A percentile compares a stretch with the other conserved stretches of the same genome.
Conservation (phyloP, 208 protist species). For the Leishmania martiniquensis region DNA sequence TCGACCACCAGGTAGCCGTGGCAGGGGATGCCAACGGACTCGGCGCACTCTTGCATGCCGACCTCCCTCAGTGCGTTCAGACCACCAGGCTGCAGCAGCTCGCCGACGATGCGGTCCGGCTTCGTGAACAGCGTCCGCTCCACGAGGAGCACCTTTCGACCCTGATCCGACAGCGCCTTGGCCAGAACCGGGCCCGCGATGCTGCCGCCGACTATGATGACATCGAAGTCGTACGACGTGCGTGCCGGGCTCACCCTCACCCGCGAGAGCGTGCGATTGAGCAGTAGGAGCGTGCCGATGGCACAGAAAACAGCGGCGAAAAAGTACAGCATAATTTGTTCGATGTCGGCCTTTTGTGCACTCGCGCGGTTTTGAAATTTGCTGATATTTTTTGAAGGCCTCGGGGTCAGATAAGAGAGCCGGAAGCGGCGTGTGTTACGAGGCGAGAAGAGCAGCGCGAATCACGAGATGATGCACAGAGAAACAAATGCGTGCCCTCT, state of each 20-base stretch:
- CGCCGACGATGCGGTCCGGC: slow-evolving; percentile 95
- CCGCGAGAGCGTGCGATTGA: slow-evolving; percentile 60
- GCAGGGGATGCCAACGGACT: slow-evolving; percentile 82
- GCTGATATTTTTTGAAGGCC: background rate
- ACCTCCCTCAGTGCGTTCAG: slow-evolving; percentile 82
- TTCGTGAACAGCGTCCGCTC: slow-evolving; percentile 91
- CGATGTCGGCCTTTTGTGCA: background rate
- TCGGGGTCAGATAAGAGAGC: background rate
- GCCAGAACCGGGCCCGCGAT: slow-evolving; percentile 91
- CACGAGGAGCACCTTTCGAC: slow-evolving; percentile 86
- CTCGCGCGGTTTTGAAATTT: background rate
- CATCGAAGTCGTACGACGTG: slow-evolving; percentile 89
- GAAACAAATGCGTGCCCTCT: background rate
- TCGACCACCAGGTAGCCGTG: slow-evolving; percentile 92
- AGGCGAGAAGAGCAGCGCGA: background rate
- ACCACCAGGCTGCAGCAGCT: slow-evolving; percentile 96
- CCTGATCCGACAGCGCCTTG: slow-evolving; percentile 85
- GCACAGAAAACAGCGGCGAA: slow-evolving; percentile 39
- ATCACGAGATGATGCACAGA: background rate
- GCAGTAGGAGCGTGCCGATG: slow-evolving; percentile 46
- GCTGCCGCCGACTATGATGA: slow-evolving; percentile 92
- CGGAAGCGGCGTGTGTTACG: background rate
- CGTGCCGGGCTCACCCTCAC: slow-evolving; percentile 44
- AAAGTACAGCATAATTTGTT: slow-evolving; percentile 38
- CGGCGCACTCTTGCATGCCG: slow-evolving; percentile 89